phyloP scores from a whole-genome alignment of 1,284 basidiomycete species.

The Cryptococcus sp. region DNA sequence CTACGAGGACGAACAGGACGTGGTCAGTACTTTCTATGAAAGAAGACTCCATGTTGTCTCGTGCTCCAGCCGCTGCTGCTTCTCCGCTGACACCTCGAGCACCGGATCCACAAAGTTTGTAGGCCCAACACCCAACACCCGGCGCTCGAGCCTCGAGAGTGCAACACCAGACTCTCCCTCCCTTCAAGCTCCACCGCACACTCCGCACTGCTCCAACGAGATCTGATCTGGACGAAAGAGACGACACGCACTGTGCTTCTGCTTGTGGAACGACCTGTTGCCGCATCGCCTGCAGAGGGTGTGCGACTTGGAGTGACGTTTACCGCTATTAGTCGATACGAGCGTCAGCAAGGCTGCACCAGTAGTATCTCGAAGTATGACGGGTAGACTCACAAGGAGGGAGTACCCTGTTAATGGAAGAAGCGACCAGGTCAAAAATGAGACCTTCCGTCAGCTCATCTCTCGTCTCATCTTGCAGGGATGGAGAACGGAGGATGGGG shows the following conservation, averaged over 20 bases:
- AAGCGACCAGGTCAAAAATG: conserved; percentile 64
- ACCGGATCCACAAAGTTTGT: no score
- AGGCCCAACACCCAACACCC: neutral
- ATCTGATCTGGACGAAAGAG: neutral
- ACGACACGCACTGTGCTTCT: conserved; percentile 81
- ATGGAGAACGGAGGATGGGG: no score
- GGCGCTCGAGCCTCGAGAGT: neutral
- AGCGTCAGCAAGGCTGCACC: conserved; percentile 5
- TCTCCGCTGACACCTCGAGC: neutral
- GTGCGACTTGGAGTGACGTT: conserved; percentile 98
- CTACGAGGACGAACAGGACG: conserved; percentile 52
- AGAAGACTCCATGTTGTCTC: neutral
- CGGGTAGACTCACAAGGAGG: conserved; percentile 67
- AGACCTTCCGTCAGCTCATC: conserved; percentile 52
- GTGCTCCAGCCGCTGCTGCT: neutral
- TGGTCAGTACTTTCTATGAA: conserved; percentile 2
- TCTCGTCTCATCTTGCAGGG: conserved; percentile 6
- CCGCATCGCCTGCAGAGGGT: conserved; percentile 95
- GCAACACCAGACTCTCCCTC: neutral
- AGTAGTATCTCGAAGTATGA: neutral
- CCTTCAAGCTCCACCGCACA: conserved; percentile 7
- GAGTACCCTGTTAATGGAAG: conserved; percentile 68
- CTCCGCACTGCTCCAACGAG: neutral
- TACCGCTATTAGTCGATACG: conserved; percentile 62
- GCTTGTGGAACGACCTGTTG: conserved; percentile 89